Base-by-base conservation (phyloP, 495 filamentous ascomycete genomes). In the Aspergillus carlsbadensis region DNA sequence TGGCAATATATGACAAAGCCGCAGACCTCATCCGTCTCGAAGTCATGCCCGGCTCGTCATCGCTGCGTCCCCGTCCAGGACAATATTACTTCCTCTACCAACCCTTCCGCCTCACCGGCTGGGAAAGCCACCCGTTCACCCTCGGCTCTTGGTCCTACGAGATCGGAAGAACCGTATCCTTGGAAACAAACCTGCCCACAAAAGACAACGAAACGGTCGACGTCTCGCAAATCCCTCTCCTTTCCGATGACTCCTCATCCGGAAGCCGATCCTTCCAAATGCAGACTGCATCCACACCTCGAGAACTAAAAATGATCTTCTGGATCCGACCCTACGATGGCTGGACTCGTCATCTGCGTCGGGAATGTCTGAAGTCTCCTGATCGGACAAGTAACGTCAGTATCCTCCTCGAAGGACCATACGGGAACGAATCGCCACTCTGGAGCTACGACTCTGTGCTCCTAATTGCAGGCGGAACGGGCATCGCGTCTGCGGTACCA, bases 91-190 rank as follows among this genome's bases (percentile, higher is more conserved):
- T 78, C 47, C 48, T 86, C 4, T 84, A 84, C 47, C 71, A 80
- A 20, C 79, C 79, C 0, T 71, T 75, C 46, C 68, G 73, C 5
- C 64, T 75, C 10, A 71, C 67, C 11, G 77, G 76, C 21, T 85
- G 82, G 80, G 79, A 85, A 56, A 83, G 72, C 48, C 84, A 86
- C 54, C 84, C 83, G 0, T 86, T 86, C 55, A 85, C 83, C 0
- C 63, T 85, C 6, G 81, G 79, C 3, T 61, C 66, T 17, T 79
- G 75, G 77, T 66, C 56, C 10, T 69, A 66, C 29, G 57, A 68
- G 11, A n/a, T 56, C 13, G 60, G 44, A 4, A 24, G 3, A 2
- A 41, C 31, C 6, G 3, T 31, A 0, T 34, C 49, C 35, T 39
- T 52, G 1, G 10, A n/a, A 33, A 35, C 54, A 2, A 35, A 52